A percentile compares a stretch with the other conserved stretches of the same genome.
Conservation (phyloP, 306 rosid genomes). For the Glycine latifolia region DNA sequence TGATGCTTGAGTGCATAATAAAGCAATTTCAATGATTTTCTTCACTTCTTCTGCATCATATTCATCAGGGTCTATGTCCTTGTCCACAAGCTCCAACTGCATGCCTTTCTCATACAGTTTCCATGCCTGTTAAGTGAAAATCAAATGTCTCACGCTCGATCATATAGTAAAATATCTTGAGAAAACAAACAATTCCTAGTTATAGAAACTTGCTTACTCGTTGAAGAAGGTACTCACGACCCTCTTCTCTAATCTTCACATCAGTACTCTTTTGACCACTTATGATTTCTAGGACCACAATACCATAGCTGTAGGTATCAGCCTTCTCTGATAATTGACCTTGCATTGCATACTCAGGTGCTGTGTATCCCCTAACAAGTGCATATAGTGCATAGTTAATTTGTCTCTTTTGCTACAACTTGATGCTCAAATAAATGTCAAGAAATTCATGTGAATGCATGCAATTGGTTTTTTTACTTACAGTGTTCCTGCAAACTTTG, state of each 20-base stretch:
- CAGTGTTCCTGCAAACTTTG: conserved; percentile 82
- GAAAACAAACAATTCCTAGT: background rate
- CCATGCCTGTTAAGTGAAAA: conserved; percentile 59
- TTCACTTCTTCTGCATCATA: conserved; percentile 61
- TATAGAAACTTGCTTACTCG: conserved; percentile 51
- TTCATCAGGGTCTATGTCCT: conserved; percentile 53
- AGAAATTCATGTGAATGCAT: background rate
- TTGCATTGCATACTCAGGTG: conserved; percentile 82
- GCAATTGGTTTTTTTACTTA: conserved; percentile 43
- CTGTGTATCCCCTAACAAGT: conserved; percentile 68
- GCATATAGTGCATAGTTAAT: background rate
- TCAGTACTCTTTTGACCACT: conserved; percentile 65
- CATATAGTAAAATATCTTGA: background rate
- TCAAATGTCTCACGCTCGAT: background rate
- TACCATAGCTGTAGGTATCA: conserved; percentile 74
- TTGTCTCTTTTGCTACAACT: no score
- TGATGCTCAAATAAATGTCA: background rate
- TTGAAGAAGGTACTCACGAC: conserved; percentile 63
- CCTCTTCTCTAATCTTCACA: conserved; percentile 42
- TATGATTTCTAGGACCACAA: conserved; percentile 70
- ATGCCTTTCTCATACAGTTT: conserved; percentile 54
- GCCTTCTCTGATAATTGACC: conserved; percentile 79
- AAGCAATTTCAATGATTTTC: conserved; percentile 59
- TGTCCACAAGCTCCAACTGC: conserved; percentile 59
- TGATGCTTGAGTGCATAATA: conserved; percentile 69